Conservation (phyloP, 140 eudicot species). For the Stevia rebaudiana region DNA sequence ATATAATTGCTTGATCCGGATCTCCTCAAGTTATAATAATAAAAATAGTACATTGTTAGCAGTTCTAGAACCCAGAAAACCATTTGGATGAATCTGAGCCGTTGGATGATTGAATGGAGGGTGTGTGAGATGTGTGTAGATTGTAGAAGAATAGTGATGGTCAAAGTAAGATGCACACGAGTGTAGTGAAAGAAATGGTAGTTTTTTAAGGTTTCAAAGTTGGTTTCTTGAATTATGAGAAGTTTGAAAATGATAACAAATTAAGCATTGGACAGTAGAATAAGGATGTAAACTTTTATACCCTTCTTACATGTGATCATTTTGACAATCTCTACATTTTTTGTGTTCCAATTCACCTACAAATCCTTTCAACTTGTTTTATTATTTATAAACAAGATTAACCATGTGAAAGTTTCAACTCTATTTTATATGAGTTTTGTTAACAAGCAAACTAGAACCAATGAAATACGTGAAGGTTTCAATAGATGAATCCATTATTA, state of each 20-base stretch:
- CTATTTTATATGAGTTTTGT: too few relatives aligned
- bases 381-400: neutral
- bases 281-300: constrained; percentile 29
- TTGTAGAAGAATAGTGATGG: constrained; percentile 27
- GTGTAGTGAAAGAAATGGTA: constrained; percentile 48
- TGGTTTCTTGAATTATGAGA: constrained; percentile 46
- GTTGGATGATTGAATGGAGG: constrained; percentile 29
- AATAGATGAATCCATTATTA: neutral
- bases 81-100: constrained; percentile 29
- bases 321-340: constrained; percentile 35
- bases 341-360: constrained; percentile 39
- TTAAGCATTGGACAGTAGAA: constrained; percentile 33
- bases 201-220: constrained; percentile 44
- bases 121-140: constrained; percentile 12
- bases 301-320: constrained; percentile 27
- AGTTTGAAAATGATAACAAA: constrained; percentile 35
- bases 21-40: constrained; percentile 32
- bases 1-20: constrained; percentile 48
- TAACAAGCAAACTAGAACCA: too few relatives aligned
- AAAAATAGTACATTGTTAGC: constrained; percentile 24
- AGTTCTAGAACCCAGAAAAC: constrained; percentile 43
- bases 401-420: too few relatives aligned
- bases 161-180: constrained; percentile 66
- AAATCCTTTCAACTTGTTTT: constrained; percentile 27
- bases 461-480: neutral